Base-by-base conservation (phyloP, 345 rosid species). In the Linum trigynum region DNA sequence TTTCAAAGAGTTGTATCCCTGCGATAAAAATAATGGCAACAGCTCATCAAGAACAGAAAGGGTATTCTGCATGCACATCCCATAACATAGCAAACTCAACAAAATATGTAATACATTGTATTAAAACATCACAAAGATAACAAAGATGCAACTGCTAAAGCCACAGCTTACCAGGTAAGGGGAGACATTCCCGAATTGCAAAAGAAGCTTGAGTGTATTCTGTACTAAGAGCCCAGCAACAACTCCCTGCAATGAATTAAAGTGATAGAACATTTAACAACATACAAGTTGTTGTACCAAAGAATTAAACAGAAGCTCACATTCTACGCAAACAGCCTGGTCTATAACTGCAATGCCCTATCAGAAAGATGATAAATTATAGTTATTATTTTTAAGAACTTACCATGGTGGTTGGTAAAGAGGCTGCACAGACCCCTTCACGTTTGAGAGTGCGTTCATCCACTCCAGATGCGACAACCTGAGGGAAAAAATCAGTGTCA, bases 391-490 rank as follows among this genome's bases (percentile, higher is more conserved):
- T 57, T 43, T 32, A 39, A 53, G 23, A 39, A 63, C 67, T 73
- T 75, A 90, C 98, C 96, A 90, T 92, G 38, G 96, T 92, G 66
- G 95, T 86, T 37, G 96, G 97, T 68, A 90, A 73, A 73, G 98
- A 92, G 73, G 98, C 97, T 10, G 98, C 97, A 76, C 98, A 90
- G 67, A 92, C 97, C 17, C 98, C 98, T 74, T 92, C 97, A 59
- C 97, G 85, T 74, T 90, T 90, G 55, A 92, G 92, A 9, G 98
- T 88, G 38, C 89, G 82, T 80, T 92, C 98, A 78, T 92, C 98
- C 45, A 92, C 83, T 72, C 98, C 98, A 80, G 97, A 88, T 74
- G 97, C 96, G 36, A 90, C 98, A 59, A 90, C 96, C 98, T 90
- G 71, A 62, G 35, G 35, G 55, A 65, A 68, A 71, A 36, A 23